Conservation (phyloP, 805 yeast genomes). For the Komagataella pastoris region DNA sequence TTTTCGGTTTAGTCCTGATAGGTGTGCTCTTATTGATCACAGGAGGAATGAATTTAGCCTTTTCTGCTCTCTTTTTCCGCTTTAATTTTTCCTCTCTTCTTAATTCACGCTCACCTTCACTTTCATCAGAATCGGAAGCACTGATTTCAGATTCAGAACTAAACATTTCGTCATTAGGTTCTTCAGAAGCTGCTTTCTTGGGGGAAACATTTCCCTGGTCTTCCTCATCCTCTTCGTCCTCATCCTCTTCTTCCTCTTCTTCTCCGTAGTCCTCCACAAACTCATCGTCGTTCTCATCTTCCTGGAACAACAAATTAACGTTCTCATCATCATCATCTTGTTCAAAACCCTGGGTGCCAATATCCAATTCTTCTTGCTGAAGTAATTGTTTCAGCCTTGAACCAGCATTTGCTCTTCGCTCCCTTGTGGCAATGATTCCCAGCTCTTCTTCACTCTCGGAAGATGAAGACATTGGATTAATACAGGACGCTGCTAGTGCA, state of each 20-base stretch:
- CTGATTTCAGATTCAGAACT: conserved; percentile 38
- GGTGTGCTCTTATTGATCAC: conserved; percentile 4
- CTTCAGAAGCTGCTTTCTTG: conserved; percentile 16
- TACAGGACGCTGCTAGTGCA: background rate
- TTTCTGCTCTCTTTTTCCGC: conserved; percentile 41
- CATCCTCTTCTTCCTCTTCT: conserved; percentile 15
- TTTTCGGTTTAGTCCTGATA: conserved; percentile 18
- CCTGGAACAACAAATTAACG: conserved; percentile 58
- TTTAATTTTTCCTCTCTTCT: conserved; percentile 16
- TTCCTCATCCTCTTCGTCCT: conserved; percentile 5
- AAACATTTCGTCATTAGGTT: conserved; percentile 28
- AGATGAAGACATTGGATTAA: background rate
- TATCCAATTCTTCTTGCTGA: conserved; percentile 50
- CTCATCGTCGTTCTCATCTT: conserved; percentile 42
- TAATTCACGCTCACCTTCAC: conserved; percentile 27
- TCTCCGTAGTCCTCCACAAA: conserved; percentile 20
- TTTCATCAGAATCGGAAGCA: conserved; percentile 42
- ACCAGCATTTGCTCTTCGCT: conserved; percentile 83
- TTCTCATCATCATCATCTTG: conserved; percentile 62
- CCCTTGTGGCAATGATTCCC: conserved; percentile 54
- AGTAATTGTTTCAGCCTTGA: conserved; percentile 62
- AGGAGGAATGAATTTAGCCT: conserved; percentile 1
- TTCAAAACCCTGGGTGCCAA: conserved; percentile 20
- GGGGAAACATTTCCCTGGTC: conserved; percentile 15
- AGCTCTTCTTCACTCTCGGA: background rate